Percentiles rank a stretch among this genome's conserved stretches.
These are phyloP conservation scores for Colletotrichum scovillei DNA, from an alignment of 2,329 filamentous ascomycete genomes.

Conservation along the genomic window DNA sequence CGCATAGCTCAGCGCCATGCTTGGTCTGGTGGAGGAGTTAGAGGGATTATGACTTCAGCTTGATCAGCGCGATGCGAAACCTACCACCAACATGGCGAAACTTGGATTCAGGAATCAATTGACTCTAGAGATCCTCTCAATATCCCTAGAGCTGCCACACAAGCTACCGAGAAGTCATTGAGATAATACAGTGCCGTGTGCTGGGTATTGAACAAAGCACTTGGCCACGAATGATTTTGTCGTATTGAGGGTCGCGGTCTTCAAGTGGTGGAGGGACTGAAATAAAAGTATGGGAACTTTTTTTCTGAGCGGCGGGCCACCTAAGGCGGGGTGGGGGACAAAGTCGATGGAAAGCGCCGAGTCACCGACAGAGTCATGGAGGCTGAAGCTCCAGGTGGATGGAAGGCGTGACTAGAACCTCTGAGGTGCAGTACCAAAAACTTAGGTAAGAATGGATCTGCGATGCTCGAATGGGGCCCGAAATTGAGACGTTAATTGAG, in stretches of 20 bases:
- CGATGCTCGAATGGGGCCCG: not conserved
- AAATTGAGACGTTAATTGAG: slow-evolving; percentile 5
- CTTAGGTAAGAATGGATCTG: slow-evolving; percentile 20
- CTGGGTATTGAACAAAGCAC: not conserved
- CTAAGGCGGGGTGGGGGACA: slow-evolving; percentile 34
- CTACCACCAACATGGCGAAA: slow-evolving; percentile 59
- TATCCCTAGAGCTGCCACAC: slow-evolving; percentile 80
- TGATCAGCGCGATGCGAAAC: slow-evolving; percentile 42
- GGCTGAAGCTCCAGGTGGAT: slow-evolving; percentile 18
- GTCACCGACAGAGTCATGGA: slow-evolving; percentile 32
- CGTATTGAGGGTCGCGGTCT: slow-evolving; percentile 20
- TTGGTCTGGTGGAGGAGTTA: slow-evolving; percentile 63
- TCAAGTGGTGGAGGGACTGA: not conserved
- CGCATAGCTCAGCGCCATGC: slow-evolving; percentile 87
- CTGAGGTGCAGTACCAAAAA: not conserved
- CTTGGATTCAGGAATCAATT: slow-evolving; percentile 56
- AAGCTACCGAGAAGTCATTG: slow-evolving; percentile 77
- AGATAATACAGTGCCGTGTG: slow-evolving; percentile 41
- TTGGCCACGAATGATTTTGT: slow-evolving; percentile 9
- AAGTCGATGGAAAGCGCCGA: slow-evolving; percentile 29
- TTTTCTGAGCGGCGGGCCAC: slow-evolving; percentile 33
- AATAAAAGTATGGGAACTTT: slow-evolving; percentile 30
- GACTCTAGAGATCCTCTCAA: slow-evolving; percentile 82
- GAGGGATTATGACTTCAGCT: not conserved
- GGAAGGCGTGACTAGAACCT: slow-evolving; percentile 23